A percentile compares a stretch with the other conserved stretches of the same genome.
These are phyloP conservation scores for Neonectria hederae DNA, from an alignment of 2,329 filamentous ascomycete genomes.

Conservation along the genomic window DNA sequence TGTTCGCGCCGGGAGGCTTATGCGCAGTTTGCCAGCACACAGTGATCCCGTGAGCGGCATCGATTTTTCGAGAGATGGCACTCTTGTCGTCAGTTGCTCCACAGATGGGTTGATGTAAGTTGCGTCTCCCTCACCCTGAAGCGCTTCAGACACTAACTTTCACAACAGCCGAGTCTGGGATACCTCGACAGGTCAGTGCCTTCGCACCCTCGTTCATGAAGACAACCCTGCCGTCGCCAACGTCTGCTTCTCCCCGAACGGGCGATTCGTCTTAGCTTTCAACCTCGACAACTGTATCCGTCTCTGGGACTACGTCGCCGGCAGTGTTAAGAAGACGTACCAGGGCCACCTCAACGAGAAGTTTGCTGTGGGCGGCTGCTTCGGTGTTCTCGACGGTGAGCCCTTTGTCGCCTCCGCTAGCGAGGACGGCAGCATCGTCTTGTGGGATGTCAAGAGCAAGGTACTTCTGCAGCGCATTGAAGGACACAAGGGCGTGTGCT, in stretches of 20 bases:
- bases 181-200: slow-evolving; percentile 91
- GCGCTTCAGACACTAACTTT: slow-evolving; percentile 25
- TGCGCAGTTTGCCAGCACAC: slow-evolving; percentile 92
- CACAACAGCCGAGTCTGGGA: slow-evolving; percentile 84
- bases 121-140: neutral
- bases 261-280: slow-evolving; percentile 90
- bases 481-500: slow-evolving; percentile 66
- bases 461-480: slow-evolving; percentile 76
- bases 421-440: slow-evolving; percentile 84
- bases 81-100: slow-evolving; percentile 89
- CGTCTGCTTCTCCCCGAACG: slow-evolving; percentile 93
- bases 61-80: slow-evolving; percentile 92
- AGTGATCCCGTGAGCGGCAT: slow-evolving; percentile 94
- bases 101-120: slow-evolving; percentile 87
- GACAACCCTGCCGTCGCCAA: slow-evolving; percentile 91
- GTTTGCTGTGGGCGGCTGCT: slow-evolving; percentile 86
- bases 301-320: slow-evolving; percentile 94
- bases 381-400: slow-evolving; percentile 66
- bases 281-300: slow-evolving; percentile 90
- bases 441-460: slow-evolving; percentile 93
- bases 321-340: slow-evolving; percentile 94
- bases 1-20: slow-evolving; percentile 83
- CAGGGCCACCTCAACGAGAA: slow-evolving; percentile 88
- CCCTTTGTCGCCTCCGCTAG: slow-evolving; percentile 83
- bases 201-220: slow-evolving; percentile 94